Base-by-base conservation (phyloP, 306 rosid species). In the Vachellia pachyceras region DNA sequence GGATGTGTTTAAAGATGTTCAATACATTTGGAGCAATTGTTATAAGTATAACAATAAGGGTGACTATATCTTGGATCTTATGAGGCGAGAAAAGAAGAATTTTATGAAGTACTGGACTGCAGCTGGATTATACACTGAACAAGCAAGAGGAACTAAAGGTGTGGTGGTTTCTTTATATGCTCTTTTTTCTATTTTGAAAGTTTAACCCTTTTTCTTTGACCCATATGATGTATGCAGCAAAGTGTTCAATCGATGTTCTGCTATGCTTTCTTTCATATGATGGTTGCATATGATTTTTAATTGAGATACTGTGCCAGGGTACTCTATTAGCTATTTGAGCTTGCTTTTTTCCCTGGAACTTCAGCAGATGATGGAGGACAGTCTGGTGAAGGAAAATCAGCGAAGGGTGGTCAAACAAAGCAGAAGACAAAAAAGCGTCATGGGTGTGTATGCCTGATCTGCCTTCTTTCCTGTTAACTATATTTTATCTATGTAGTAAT, bases 41-140 rank as follows among this genome's bases (percentile, higher is more conserved):
- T 91, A 88, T 54, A 93, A 88, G 85, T 95, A 95, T 77, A 95
- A 95, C 88, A 95, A 89, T 83, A 95, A 95, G 83, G 98, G 98
- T 86, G 98, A 95, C 90, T 95, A 90, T 79, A 95, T 91, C 76
- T 87, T 95, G 91, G 99, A 95, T 82, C 99, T 95, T 87, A 87
- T 95, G 98, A 88, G 88, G 86, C 90, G 94, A 80, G 99, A 93
- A 58, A 95, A 95, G 90, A 95, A 95, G 84, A 95, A 91, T 63
- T 93, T 95, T 83, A 79, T 92, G 77, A 93, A 93, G 89, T 95
- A 93, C 82, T 95, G 99, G 99, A 65, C 89, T 66, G 88, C 93
- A 6, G 98, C 98, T 83, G 98, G 97, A 39, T 87, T 95, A 84
- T 91, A 87, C 85, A 82, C 52, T 73, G 99, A 90, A 85, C 97